These are phyloP conservation scores for Chlamydomonas sp. DNA, from an alignment of 139 green algal genomes.

Conservation along the genomic window DNA sequence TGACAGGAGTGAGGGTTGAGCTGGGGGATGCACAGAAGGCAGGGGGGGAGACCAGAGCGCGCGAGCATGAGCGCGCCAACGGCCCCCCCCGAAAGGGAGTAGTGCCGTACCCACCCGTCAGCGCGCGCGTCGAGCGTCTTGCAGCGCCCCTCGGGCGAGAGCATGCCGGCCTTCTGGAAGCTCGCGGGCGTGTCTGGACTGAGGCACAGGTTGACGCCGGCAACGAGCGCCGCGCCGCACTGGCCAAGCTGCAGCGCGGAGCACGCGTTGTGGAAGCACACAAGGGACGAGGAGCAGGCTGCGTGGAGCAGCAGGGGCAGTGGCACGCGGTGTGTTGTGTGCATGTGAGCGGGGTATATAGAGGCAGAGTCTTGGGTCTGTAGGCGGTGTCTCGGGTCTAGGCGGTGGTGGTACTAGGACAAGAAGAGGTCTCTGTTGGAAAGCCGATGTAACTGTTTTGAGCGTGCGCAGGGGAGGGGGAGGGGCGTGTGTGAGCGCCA, in stretches of 20 bases:
- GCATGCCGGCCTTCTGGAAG: slow-evolving; percentile 55
- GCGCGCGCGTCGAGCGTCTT: slow-evolving; percentile 78
- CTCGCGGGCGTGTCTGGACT: slow-evolving; percentile 46
- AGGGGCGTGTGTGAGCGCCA: too few species aligned
- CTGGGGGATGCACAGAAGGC: too few species aligned
- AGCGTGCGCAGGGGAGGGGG: too few species aligned
- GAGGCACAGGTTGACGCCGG: slow-evolving; percentile 67
- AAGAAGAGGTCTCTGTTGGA: too few species aligned
- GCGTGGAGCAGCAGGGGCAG: slow-evolving; percentile 16
- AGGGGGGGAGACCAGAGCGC: neutral
- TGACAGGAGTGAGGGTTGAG: too few species aligned
- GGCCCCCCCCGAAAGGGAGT: slow-evolving; percentile 54
- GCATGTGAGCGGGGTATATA: neutral
- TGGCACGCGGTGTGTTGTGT: neutral
- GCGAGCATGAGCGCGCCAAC: slow-evolving; percentile 16
- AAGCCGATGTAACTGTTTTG: too few species aligned
- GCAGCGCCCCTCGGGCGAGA: slow-evolving; percentile 69
- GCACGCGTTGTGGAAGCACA: slow-evolving; percentile 47
- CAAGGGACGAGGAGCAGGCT: slow-evolving; percentile 50
- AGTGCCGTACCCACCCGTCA: slow-evolving; percentile 75
- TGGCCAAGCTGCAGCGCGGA: slow-evolving; percentile 24
- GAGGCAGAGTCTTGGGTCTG: too few species aligned
- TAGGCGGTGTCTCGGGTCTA: too few species aligned
- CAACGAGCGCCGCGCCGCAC: slow-evolving; percentile 35
- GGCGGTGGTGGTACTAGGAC: too few species aligned